phyloP scores from a whole-genome alignment of 2,329 filamentous ascomycete species.

The Fusarium ramigenum region DNA sequence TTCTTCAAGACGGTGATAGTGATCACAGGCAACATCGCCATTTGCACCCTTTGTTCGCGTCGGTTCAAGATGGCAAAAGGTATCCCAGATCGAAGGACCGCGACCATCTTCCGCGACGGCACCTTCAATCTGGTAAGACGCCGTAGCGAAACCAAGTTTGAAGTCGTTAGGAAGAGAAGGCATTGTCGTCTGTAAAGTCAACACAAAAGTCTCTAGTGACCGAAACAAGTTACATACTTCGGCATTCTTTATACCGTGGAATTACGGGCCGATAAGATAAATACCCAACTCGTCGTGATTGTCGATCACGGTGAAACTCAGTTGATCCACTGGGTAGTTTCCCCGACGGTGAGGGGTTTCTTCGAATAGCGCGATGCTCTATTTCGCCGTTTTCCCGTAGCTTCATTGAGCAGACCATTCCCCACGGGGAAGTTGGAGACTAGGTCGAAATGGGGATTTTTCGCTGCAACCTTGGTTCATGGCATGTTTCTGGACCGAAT shows the following conservation, averaged over 20 bases:
- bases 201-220: not conserved
- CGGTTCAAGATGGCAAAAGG: constrained; percentile 52
- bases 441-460: not conserved
- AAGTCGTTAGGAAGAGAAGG: constrained; percentile 44
- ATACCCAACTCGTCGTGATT: not conserved
- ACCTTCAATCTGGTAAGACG: constrained; percentile 57
- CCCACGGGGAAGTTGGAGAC: constrained; percentile 31
- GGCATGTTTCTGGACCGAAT: not conserved
- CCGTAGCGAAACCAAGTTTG: constrained; percentile 53
- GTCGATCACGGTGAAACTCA: constrained; percentile 6
- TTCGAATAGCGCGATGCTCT: not conserved
- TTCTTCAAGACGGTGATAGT: constrained; percentile 55
- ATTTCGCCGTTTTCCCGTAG: constrained; percentile 30
- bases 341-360: constrained; percentile 10
- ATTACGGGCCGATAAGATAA: constrained; percentile 23
- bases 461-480: not conserved
- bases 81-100: constrained; percentile 56
- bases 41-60: constrained; percentile 52
- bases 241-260: constrained; percentile 20
- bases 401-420: constrained; percentile 3
- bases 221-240: not conserved
- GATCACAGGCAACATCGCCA: constrained; percentile 59
- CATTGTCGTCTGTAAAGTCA: not conserved
- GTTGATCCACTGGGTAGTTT: not conserved
- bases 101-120: constrained; percentile 53